These are phyloP conservation scores for Sphaerobolus stellatus DNA, from an alignment of 1,284 basidiomycete genomes.

Conservation along the genomic window DNA sequence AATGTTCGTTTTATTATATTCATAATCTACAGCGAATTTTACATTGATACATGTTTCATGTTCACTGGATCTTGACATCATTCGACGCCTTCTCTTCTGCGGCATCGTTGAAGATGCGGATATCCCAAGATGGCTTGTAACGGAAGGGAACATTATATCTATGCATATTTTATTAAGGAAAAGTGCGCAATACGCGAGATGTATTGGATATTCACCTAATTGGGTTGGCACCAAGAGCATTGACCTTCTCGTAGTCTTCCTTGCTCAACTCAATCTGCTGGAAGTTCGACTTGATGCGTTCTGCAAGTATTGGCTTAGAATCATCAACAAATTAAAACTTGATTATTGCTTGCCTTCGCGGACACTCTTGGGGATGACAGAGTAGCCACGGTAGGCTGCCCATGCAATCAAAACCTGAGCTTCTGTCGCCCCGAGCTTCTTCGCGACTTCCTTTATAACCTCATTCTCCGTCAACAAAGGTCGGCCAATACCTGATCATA, in stretches of 20 bases:
- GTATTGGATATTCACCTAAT: slow-evolving; percentile 25
- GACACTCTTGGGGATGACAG: slow-evolving; percentile 74
- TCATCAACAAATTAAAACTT: not conserved
- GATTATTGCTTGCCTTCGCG: not conserved
- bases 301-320: slow-evolving; percentile 18
- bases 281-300: slow-evolving; percentile 69
- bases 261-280: slow-evolving; percentile 61
- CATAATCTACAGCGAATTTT: too few relatives aligned
- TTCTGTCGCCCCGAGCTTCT: slow-evolving; percentile 54
- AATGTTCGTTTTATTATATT: too few relatives aligned
- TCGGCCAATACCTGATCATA: slow-evolving; percentile 47
- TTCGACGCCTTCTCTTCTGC: slow-evolving; percentile 52
- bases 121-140: slow-evolving; percentile 64
- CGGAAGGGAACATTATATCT: slow-evolving; percentile 65
- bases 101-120: slow-evolving; percentile 67
- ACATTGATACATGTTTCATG: too few relatives aligned
- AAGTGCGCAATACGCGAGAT: not conserved
- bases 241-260: slow-evolving; percentile 61
- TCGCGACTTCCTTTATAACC: slow-evolving; percentile 60
- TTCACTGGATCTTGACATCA: slow-evolving; percentile 44
- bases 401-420: slow-evolving; percentile 74
- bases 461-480: slow-evolving; percentile 64
- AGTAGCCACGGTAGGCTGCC: slow-evolving; percentile 62
- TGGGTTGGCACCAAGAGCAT: slow-evolving; percentile 52
- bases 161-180: too few relatives aligned